phyloP scores from a whole-genome alignment of 805 yeast genomes.

The Candida odintsovae region DNA sequence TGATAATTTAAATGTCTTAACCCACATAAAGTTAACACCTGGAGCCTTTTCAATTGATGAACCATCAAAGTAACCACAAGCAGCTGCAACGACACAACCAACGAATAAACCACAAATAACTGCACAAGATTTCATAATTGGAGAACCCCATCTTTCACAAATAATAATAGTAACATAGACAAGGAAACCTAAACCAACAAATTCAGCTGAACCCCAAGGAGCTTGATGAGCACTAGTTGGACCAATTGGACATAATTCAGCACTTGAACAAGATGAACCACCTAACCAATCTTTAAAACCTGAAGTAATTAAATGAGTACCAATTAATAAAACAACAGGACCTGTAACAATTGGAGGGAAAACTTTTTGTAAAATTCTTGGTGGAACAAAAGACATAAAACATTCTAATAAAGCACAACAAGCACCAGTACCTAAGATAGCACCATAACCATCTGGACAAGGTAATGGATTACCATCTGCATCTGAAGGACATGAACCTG shows the following conservation, averaged over 20 bases:
- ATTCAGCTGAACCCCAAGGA: conserved; percentile 83
- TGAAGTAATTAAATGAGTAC: conserved; percentile 57
- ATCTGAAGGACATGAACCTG: conserved; percentile 60
- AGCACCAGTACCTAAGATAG: conserved; percentile 75
- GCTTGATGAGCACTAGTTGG: conserved; percentile 53
- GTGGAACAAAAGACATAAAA: conserved; percentile 69
- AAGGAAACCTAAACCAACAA: conserved; percentile 80
- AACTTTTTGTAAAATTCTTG: conserved; percentile 57
- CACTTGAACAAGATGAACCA: conserved; percentile 59
- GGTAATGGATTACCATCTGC: conserved; percentile 63
- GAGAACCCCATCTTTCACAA: conserved; percentile 86
- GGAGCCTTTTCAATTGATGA: conserved; percentile 63
- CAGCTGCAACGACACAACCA: conserved; percentile 92
- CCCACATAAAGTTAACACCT: conserved; percentile 82
- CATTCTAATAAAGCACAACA: conserved; percentile 75
- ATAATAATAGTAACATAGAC: conserved; percentile 70
- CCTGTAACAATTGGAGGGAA: conserved; percentile 94
- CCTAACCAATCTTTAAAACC: conserved; percentile 88
- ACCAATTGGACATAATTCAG: conserved; percentile 44
- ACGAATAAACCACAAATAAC: conserved; percentile 78
- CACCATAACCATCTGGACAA: conserved; percentile 90
- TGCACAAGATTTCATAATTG: conserved; percentile 92
- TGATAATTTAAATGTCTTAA: conserved; percentile 67
- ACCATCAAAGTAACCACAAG: conserved; percentile 71
- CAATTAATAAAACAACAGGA: conserved; percentile 84